Conservation (phyloP, 2,329 filamentous ascomycete species). For the Fusarium pseudonygamai region DNA sequence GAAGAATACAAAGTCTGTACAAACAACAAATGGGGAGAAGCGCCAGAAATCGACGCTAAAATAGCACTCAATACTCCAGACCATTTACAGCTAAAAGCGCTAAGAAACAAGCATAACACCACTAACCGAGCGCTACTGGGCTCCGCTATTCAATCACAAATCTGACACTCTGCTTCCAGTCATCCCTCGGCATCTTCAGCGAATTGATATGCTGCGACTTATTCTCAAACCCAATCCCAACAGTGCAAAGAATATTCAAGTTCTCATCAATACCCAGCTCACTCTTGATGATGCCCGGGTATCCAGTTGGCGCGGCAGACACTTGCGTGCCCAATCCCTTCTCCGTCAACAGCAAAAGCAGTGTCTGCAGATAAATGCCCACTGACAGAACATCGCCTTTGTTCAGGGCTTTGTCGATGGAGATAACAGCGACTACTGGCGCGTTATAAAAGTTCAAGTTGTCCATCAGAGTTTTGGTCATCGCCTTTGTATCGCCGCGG, state of each 20-base stretch:
- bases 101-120: neutral
- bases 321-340: conserved; percentile 20
- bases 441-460: conserved; percentile 35
- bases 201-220: conserved; percentile 5
- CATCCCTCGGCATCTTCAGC: conserved; percentile 21
- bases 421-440: conserved; percentile 17
- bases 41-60: too few species aligned
- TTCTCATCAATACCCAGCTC: conserved; percentile 5
- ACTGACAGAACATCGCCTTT: conserved; percentile 20
- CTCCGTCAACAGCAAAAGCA: conserved; percentile 25
- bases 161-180: conserved; percentile 13
- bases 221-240: conserved; percentile 21
- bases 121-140: too few species aligned
- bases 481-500: conserved; percentile 3
- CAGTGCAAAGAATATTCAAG: conserved; percentile 6
- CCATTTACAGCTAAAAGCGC: neutral
- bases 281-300: conserved; percentile 5
- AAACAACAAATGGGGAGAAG: too few species aligned
- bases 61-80: too few species aligned
- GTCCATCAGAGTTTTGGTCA: conserved; percentile 7
- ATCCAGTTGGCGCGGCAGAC: conserved; percentile 7
- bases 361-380: conserved; percentile 25
- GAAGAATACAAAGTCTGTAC: accelerated
- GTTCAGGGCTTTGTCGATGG: conserved; percentile 7
- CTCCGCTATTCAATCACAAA: neutral